Evolutionary conservation across 768 basidiomycete species (phyloP).

Genomic region (Clitopilus passeckerianus): DNA sequence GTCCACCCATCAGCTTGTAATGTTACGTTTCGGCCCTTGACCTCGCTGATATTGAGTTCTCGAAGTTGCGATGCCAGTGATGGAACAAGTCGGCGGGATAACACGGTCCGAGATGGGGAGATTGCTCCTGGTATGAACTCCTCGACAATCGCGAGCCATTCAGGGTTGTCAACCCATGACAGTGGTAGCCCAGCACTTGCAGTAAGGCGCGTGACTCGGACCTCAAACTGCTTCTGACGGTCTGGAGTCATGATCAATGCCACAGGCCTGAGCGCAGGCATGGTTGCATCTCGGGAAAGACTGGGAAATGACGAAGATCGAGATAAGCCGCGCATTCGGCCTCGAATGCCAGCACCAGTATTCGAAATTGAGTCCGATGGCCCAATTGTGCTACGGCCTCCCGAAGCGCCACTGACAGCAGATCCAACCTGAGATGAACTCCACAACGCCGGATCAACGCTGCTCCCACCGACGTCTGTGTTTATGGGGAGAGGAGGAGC

Average conservation of each 20-base stretch:
- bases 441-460: neutral
- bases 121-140: constrained; percentile 24
- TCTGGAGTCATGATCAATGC: neutral
- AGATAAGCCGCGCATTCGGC: neutral
- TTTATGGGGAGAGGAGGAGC: too few relatives aligned
- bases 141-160: constrained; percentile 21
- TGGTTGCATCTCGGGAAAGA: neutral
- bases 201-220: constrained; percentile 17
- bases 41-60: neutral
- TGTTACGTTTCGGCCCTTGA: constrained; percentile 14
- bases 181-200: constrained; percentile 27
- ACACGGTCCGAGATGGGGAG: constrained; percentile 14
- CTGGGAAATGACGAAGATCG: neutral
- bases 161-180: constrained; percentile 31
- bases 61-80: constrained; percentile 7
- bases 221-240: constrained; percentile 18
- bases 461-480: neutral
- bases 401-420: neutral
- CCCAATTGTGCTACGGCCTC: neutral
- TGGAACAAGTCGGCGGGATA: constrained; percentile 19
- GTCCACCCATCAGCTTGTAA: constrained; percentile 32
- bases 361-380: neutral
- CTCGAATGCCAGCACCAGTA: neutral
- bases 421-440: neutral
- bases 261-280: too few relatives aligned